Evolutionary conservation across 78 protist species (phyloP), one percentile per base, ranked within the genome.

Genomic region (Monosiga brevicollis): DNA sequence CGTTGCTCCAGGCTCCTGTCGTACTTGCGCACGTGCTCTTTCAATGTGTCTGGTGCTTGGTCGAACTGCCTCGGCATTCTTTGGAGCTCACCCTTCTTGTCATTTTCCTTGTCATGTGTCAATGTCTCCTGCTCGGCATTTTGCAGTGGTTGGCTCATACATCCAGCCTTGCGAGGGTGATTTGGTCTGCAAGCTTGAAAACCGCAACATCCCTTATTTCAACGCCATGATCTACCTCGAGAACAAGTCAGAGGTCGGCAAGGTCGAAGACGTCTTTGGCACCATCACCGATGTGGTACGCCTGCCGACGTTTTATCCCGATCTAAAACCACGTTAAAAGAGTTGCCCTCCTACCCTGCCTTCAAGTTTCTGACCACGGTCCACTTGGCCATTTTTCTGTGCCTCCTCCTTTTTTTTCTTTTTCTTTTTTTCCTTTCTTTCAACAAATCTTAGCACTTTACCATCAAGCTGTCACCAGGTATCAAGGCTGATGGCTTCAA

Each of bases 241-340:
- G 85, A 85, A 85, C 84, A 89, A 89, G 83, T 41, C 87, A 2
- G 84, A 85, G 78, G 76, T 89, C 32, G 92, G 92, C 71, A 89
- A 89, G 89, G 84, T 89, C 29, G 92, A 84, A 0, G 92, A 89
- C 82, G 54, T 89, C 41, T 39, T 89, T 43, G 92, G 92, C 10
- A 79, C 87, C 26, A 86, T 89, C 40, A 40, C 73, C 72, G 88
- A 89, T 34, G 83, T 76, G 22, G 36, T 29, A 78, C 25, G 42
- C 29, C 15, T 38, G 26, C 1, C 1, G 23, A 1, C 80, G 1
- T n/a, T 11, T 1, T 39, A 3, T 20, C 35, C 38, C 26, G 54
- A 0, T 42, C 54, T 42, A 0, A 2, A 41, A 35, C 83, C 24
- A 0, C 34, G 10, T 10, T n/a, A n/a, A n/a, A n/a, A n/a, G n/a